Base-by-base conservation (phyloP, 2,329 filamentous ascomycete species). In the Xylaria sp. region DNA sequence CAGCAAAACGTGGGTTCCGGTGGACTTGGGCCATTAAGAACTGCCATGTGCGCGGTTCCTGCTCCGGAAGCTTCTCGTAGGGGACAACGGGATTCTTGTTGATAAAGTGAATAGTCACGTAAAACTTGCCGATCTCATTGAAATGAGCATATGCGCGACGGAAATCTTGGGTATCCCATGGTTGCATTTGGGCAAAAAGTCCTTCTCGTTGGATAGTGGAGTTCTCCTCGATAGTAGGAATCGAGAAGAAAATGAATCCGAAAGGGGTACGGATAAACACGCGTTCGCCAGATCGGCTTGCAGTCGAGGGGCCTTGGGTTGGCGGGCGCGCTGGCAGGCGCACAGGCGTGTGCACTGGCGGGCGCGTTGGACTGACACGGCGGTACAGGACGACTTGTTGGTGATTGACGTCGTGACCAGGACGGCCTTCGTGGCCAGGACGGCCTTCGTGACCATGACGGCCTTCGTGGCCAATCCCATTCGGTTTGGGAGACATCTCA, bases 71-170 rank as follows among this genome's bases (percentile, higher is more conserved):
- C 54, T 60, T 63, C 6, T 52, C 47, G 55, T 66, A 61, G 0
- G 61, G 16, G 3, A 69, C 65, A 4, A 65, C 65, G 49, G 66
- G 64, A 0, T 62, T 54, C 0, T 53, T 57, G 0, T 54, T 51
- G 30, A 63, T 61, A 55, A 71, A 67, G 34, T 66, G 67, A n/a
- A 60, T 66, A 23, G 68, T 67, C 1, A 72, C 60, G 8, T 67
- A 68, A 6, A 71, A 71, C 58, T 70, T 72, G 49, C 63, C 65
- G 39, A 72, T 54, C 10, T 66, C 64, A 11, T 67, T 67, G 18
- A 73, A 63, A 23, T 70, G 68, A 8, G 64, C 57, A 23, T 70
- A 58, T 0, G 63, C 69, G 35, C 59, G 50, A 23, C 63, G 57
- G 13, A 72, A 64, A 19, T 73, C 71, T 1, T 59, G 18, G 1